Evolutionary conservation across 805 yeast genomes (phyloP), one percentile per base, ranked within the genome.

Genomic region (Yamadazyma takamatsuzukensis): DNA sequence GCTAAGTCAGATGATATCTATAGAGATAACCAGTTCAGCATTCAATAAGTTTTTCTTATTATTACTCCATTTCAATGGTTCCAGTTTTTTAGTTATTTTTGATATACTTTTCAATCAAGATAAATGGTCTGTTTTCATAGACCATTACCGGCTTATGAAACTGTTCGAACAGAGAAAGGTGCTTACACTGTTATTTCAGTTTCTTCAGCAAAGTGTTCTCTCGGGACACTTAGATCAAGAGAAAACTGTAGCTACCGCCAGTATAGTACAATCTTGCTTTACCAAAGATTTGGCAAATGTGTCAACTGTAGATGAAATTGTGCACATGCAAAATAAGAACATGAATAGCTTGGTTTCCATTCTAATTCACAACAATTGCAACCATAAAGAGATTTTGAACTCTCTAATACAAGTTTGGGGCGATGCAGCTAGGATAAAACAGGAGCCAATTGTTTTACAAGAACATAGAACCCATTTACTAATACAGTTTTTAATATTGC

Each of bases 381-480:
- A 27, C 13, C 28, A 33, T 18, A 21, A 34, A 2, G 14, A 10
- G 15, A 13, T 27, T n/a, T 36, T 38, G n/a, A 19, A 38, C 6
- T 9, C 16, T 2, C 4, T 29, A 4, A 13, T 37, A 6, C 27
- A 9, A 7, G 29, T 15, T 13, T 54, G 61, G 61, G 40, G 53
- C 2, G 61, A 64, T 32, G 49, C 47, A 2, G 42, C 47, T 3
- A 39, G 54, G 6, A 53, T 74, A n/a, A 58, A 62, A 29, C 49
- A 54, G 15, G 65, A 68, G 6, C 59, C 79, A 0, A 47, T 66
- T 1, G 37, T 50, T 0, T 29, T 47, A 2, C 90, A 82, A 48
- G 70, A 64, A 19, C 47, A 53, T 2, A 53, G 73, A 21, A 74
- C 88, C 0, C 69, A 63, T 24, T 51, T 73, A 4, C 48, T 80